These are phyloP conservation scores for Magnusiomyces suaveolens DNA, from an alignment of 1,139 yeast genomes.

Conservation along the genomic window DNA sequence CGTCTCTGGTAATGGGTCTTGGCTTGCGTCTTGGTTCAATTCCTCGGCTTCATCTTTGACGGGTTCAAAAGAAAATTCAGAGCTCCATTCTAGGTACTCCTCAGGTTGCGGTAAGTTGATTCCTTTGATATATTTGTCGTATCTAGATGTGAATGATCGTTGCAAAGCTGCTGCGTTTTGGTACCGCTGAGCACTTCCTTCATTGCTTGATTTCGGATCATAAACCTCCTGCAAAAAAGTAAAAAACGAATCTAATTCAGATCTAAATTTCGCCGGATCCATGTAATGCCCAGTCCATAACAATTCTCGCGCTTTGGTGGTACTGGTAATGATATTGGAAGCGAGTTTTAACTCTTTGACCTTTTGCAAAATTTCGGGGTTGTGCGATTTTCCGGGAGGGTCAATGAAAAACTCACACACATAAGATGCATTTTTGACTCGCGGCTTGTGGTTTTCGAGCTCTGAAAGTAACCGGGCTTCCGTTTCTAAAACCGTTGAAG, in stretches of 20 bases:
- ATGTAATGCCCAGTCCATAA: conserved; percentile 44
- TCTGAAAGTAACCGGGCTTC: neutral
- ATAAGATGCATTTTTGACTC: conserved; percentile 1
- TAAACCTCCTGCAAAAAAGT: conserved; percentile 72
- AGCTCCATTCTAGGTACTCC: neutral
- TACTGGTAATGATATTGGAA: conserved; percentile 27
- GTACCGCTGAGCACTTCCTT: neutral
- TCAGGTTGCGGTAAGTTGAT: conserved; percentile 20
- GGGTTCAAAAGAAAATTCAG: too few relatives aligned
- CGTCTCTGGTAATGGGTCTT: too few relatives aligned
- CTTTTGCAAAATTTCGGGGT: conserved; percentile 66
- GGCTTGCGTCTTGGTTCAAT: too few relatives aligned
- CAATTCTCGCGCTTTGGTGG: conserved; percentile 36
- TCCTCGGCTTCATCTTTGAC: too few relatives aligned
- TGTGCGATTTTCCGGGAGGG: conserved; percentile 29
- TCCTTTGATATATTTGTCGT: neutral
- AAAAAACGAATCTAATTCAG: conserved; percentile 56
- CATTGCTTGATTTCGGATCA: conserved; percentile 47
- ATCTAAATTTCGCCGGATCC: conserved; percentile 46
- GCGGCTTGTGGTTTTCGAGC: conserved; percentile 2
- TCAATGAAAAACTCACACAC: conserved; percentile 1
- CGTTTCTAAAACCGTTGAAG: neutral
- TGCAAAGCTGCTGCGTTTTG: neutral
- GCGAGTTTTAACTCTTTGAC: conserved; percentile 31
- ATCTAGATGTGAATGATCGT: neutral